Base-by-base conservation (phyloP, 2,329 filamentous ascomycete species). In the Beauveria rudraprayagi region DNA sequence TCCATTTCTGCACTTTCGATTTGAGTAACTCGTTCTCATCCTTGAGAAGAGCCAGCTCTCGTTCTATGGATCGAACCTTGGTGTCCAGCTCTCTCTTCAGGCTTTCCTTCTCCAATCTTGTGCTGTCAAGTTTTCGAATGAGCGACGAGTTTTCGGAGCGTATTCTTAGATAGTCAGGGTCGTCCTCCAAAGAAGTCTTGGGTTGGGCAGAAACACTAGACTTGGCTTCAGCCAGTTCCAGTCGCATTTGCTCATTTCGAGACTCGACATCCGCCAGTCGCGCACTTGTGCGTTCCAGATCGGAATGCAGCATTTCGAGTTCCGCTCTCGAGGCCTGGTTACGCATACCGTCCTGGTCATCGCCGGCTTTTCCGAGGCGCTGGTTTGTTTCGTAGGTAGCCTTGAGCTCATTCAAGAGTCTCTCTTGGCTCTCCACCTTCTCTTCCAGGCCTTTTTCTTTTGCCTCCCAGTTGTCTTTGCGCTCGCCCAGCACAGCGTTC, bases 301-400 rank as follows among this genome's bases (percentile, higher is more conserved):
- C 94, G 0, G 92, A 89, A 69, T 89, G 88, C 61, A 96, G 88
- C 78, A 99, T 93, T 67, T 97, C 94, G 63, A 99, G 81, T 74
- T 99, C 94, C 14, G 93, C 94, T 68, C 86, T 91, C 4, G 90
- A 89, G 56, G 94, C 89, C 61, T 87, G 84, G 37, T 82, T 84
- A 28, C 82, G 80, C 30, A 79, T 79, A 24, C 82, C 82, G 30
- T 78, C 76, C 28, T 83, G 82, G 19, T 78, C 76, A 22, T 89
- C 85, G 40, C 88, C 88, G 16, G 86, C 85, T 66, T 87, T 88
- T 56, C 88, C 92, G 56, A 99, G 79, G 56, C 94, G 84, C 72
- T 97, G 92, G 51, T 91, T 94, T 60, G 99, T 94, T 74, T 99
- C 94, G 71, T 97, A 97, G 76, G 87, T 97, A 28, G 94, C 94